Evolutionary conservation across 2,329 filamentous ascomycete genomes (phyloP), one percentile per base, ranked within the genome.

Genomic region (Colletotrichum falcatum): DNA sequence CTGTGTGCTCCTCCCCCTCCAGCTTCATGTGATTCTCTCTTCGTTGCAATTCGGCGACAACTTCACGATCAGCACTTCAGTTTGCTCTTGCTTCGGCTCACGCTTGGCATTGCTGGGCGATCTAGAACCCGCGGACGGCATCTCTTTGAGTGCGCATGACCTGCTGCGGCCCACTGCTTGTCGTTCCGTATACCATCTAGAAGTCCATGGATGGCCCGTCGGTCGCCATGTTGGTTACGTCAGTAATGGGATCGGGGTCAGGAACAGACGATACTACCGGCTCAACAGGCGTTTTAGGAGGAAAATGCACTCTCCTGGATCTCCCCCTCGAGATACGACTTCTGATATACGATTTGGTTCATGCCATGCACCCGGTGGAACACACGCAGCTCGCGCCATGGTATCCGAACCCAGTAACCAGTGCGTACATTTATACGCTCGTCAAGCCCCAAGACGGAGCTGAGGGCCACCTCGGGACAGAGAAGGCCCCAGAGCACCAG

Each of bases 281-380:
- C 35, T 18, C 6, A 12, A 51, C 16, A 18, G 33, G n/a, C 11
- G 14, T 14, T 23, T n/a, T n/a, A 11, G 59, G 12, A 7, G 53
- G 28, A 9, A 35, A 62, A 3, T 66, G 62, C 20, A 73, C 75
- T 16, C 75, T 84, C 62, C 75, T 84, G 56, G 74, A 77, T 37
- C 75, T 85, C 6, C 83, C 84, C 0, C 73, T 80, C 18, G 85
- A 87, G 73, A 78, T 87, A 59, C 81, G 85, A 18, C 79, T 84
- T 16, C 79, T 83, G 64, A 83, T 87, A 42, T 87, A 86, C 74
- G 72, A 75, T 63, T 83, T 81, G 78, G 73, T 85, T 16, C 78
- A 83, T 53, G 74, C 78, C 6, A 77, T 78, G 74, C 79, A 79
- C 44, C 83, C 81, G 1, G 74, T 83, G 48, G 75, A 77, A n/a